Percentiles rank a stretch among this genome's conserved stretches.
Conservation (phyloP, 2,329 filamentous ascomycete genomes). For the Cordyceps pruinosa region DNA sequence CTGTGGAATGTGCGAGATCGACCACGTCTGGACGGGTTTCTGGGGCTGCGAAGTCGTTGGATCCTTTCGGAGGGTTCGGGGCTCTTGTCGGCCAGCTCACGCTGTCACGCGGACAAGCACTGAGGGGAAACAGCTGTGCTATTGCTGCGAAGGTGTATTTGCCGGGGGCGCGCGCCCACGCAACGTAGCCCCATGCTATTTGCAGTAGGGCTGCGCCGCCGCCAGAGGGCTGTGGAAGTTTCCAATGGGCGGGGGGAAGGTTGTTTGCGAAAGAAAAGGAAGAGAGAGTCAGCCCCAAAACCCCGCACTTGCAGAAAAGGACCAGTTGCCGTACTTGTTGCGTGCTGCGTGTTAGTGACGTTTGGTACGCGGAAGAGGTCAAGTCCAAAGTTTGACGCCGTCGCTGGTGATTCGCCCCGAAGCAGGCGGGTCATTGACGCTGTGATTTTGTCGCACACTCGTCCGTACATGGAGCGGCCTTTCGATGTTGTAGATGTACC, state of each 20-base stretch:
- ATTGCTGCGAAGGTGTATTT: too few species aligned
- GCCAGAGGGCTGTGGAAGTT: slow-evolving; percentile 1
- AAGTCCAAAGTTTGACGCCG: neutral
- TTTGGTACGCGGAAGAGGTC: too few species aligned
- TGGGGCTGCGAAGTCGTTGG: neutral
- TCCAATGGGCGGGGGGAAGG: neutral
- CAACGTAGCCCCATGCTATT: too few species aligned
- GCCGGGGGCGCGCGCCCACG: too few species aligned
- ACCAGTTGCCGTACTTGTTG: too few species aligned
- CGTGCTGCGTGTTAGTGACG: too few species aligned
- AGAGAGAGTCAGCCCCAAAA: neutral
- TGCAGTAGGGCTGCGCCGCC: too few species aligned
- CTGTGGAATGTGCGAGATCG: too few species aligned
- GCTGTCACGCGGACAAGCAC: neutral
- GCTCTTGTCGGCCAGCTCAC: neutral
- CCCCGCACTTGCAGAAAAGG: neutral
- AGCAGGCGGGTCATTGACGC: neutral
- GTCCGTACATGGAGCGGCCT: too few species aligned
- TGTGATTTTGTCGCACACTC: too few species aligned
- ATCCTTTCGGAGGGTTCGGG: neutral
- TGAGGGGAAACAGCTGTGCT: neutral
- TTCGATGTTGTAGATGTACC: too few species aligned
- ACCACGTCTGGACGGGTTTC: neutral
- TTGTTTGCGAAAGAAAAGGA: neutral
- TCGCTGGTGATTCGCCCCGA: neutral